Base-by-base conservation (phyloP, 805 yeast genomes). In the Saccharomyces paradoxus region DNA sequence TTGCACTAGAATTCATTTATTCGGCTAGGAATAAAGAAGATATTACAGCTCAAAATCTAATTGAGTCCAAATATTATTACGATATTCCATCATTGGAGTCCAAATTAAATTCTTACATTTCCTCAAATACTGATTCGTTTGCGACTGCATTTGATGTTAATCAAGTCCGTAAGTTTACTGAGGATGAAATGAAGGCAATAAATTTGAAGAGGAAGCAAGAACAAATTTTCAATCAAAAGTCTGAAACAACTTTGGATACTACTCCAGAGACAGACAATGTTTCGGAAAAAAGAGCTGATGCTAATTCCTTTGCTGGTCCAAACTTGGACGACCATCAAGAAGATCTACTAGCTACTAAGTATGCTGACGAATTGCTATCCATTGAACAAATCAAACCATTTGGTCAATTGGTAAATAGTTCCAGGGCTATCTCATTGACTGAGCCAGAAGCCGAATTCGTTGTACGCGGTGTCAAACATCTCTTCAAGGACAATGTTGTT, bases 401-500 rank as follows among this genome's bases (percentile, higher is more conserved):
- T 66, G 98, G 98, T 58, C 70, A 79, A 41, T 77, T 90, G 58
- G 75, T 90, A 57, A 89, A 86, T 72, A 81, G 91, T 8, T 83
- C 96, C 1, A 67, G 73, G 41, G 70, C 76, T 37, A 75, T 81
- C 54, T 82, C 85, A 60, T 81, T 92, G 64, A 91, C 98, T 24
- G 99, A 94, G 70, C 78, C 81, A 56, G 98, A 91, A 70, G 89
- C 95, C 57, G 99, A 94, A 73, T 89, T 90, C 70, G 91, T 89
- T 48, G 96, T 94, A 56, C 79, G 79, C 52, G 91, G 86, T 37
- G 77, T 88, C 54, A 91, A 89, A 71, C 98, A 91, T 69, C 73
- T 91, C 54, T 94, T 87, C 71, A 82, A 81, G 57, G 75, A 81
- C 14, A 84, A 87, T 63, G 75, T 86, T 64, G 81, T 92, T 58